Evolutionary conservation across 345 rosid species (phyloP).

Genomic region (Citrus australasica): DNA sequence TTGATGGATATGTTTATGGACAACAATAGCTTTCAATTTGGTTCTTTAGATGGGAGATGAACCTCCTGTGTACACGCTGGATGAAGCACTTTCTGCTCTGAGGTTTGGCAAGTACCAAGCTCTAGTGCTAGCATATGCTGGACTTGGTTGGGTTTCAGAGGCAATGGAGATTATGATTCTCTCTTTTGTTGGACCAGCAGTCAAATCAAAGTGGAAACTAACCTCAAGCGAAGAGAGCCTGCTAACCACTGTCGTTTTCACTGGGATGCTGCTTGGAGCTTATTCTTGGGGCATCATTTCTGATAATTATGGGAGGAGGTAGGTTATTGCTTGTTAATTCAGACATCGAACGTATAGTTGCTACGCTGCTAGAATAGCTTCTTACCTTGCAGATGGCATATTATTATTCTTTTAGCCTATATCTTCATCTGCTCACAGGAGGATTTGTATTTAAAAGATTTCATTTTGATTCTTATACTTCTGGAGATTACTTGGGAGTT

Average conservation of each 20-base stretch:
- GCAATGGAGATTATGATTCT: slow-evolving; percentile 57
- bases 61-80: slow-evolving; percentile 24
- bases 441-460: not conserved
- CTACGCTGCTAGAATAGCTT: not conserved
- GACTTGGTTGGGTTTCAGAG: slow-evolving; percentile 41
- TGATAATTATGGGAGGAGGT: slow-evolving; percentile 44
- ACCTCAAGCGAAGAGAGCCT: slow-evolving; percentile 37
- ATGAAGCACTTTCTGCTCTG: slow-evolving; percentile 34
- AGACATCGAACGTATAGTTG: not conserved
- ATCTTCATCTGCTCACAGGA: not conserved
- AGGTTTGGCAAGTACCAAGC: slow-evolving; percentile 44
- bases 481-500: not conserved
- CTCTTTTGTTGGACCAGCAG: slow-evolving; percentile 45
- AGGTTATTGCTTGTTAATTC: not conserved
- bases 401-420: not conserved
- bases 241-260: slow-evolving; percentile 36
- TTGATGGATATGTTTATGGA: not conserved
- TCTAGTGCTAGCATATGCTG: slow-evolving; percentile 39
- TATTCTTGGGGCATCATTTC: slow-evolving; percentile 46
- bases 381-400: not conserved
- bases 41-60: slow-evolving; percentile 17
- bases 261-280: slow-evolving; percentile 51
- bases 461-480: not conserved
- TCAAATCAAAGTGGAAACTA: slow-evolving; percentile 40
- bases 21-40: not conserved